Conservation (phyloP, 768 basidiomycete species). For the Pulveroboletus frians region DNA sequence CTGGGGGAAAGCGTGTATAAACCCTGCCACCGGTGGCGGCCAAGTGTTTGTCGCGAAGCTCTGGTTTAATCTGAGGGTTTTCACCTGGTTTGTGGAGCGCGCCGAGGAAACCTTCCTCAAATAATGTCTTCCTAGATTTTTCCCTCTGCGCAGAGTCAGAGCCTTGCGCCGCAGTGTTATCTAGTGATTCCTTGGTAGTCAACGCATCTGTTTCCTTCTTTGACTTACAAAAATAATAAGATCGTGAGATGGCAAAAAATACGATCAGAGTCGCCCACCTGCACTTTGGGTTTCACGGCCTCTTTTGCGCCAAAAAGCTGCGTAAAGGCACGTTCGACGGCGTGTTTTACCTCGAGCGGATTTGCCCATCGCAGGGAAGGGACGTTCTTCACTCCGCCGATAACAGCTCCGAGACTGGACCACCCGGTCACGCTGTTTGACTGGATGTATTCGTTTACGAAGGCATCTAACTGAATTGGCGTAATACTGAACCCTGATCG, state of each 20-base stretch:
- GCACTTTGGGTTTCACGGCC: slow-evolving; percentile 57
- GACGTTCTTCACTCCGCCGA: slow-evolving; percentile 56
- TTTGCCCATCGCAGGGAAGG: slow-evolving; percentile 76
- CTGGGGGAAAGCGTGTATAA: slow-evolving; percentile 95
- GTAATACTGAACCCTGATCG: slow-evolving; percentile 73
- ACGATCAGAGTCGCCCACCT: slow-evolving; percentile 38
- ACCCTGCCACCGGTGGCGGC: slow-evolving; percentile 76
- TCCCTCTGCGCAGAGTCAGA: slow-evolving; percentile 35
- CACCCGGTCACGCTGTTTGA: slow-evolving; percentile 61
- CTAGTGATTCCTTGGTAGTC: neutral
- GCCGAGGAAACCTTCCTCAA: slow-evolving; percentile 93
- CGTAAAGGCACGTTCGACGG: slow-evolving; percentile 64
- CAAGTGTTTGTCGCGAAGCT: slow-evolving; percentile 78
- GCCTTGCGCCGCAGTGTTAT: slow-evolving; percentile 26
- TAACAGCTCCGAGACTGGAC: slow-evolving; percentile 63
- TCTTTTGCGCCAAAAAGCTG: slow-evolving; percentile 72
- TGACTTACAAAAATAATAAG: slow-evolving; percentile 36
- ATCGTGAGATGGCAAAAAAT: neutral
- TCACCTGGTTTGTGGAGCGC: slow-evolving; percentile 89
- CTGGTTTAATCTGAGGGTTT: slow-evolving; percentile 80
- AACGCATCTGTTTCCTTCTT: slow-evolving; percentile 39
- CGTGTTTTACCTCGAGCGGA: slow-evolving; percentile 78
- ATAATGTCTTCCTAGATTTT: slow-evolving; percentile 57
- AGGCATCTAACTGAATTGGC: slow-evolving; percentile 50
- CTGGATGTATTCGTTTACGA: slow-evolving; percentile 54